Percentiles rank a stretch among this genome's conserved stretches.
Conservation (phyloP, 2,329 filamentous ascomycete genomes). For the Paramyrothecium sp. region DNA sequence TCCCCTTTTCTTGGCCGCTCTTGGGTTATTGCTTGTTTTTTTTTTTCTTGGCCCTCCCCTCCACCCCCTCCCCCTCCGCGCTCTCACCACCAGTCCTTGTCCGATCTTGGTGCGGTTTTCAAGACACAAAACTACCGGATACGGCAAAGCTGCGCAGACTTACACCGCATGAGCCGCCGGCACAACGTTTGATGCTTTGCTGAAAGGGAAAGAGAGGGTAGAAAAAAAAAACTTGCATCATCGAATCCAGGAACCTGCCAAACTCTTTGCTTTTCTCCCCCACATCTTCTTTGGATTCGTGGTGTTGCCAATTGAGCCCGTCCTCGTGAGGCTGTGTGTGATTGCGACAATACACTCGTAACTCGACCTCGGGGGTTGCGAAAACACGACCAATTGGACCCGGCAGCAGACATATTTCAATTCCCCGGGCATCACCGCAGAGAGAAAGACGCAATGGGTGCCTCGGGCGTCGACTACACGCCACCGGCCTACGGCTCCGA, state of each 20-base stretch:
- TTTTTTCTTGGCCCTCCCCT: background rate
- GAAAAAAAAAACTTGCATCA: background rate
- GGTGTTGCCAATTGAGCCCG: no score
- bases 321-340: no score
- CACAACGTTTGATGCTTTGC: background rate
- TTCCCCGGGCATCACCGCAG: background rate
- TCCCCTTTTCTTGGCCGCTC: background rate
- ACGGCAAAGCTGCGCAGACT: background rate
- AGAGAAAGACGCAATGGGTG: conserved; percentile 12
- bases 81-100: background rate
- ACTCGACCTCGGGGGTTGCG: background rate
- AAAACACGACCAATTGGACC: background rate
- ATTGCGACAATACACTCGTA: no score
- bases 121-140: background rate
- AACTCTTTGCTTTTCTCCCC: no score
- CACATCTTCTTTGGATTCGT: no score
- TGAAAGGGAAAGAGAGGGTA: background rate
- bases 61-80: background rate
- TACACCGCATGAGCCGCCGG: background rate
- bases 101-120: background rate
- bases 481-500: conserved; percentile 20
- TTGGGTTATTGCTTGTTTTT: background rate
- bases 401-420: no score
- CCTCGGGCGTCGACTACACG: conserved; percentile 15
- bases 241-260: background rate